These are phyloP conservation scores for Pythium volutum DNA, from an alignment of 352 stramenopile genomes.

Conservation along the genomic window DNA sequence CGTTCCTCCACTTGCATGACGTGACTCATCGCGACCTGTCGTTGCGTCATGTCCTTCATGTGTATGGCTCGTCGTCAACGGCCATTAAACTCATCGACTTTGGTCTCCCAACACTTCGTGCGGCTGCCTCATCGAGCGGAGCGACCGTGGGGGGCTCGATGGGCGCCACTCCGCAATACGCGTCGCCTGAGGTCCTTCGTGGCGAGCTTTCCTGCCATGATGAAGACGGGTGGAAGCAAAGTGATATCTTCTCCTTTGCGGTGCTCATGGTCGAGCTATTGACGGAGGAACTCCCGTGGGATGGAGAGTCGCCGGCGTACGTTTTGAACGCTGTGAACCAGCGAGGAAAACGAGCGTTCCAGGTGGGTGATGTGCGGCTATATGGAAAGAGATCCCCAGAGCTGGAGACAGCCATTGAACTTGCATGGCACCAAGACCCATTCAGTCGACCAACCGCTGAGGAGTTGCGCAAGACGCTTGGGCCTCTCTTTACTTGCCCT, in stretches of 20 bases:
- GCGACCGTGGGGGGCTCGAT: neutral
- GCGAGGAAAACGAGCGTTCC: conserved; percentile 2
- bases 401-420: neutral
- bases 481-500: neutral
- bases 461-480: neutral
- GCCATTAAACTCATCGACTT: conserved; percentile 16
- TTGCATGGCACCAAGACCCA: conserved; percentile 3
- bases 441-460: neutral
- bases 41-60: conserved; percentile 1
- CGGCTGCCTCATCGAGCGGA: neutral
- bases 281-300: conserved; percentile 1
- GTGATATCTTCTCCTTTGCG: conserved; percentile 13
- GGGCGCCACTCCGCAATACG: conserved; percentile 3
- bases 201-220: conserved; percentile 3
- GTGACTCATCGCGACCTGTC: conserved; percentile 9
- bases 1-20: conserved; percentile 3
- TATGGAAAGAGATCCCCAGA: neutral
- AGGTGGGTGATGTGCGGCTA: neutral
- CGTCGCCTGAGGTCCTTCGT: conserved; percentile 12
- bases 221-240: conserved; percentile 15
- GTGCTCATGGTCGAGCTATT: conserved; percentile 11
- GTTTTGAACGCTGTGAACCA: neutral
- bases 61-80: neutral
- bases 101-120: conserved; percentile 5
- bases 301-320: neutral